These are phyloP conservation scores for Trichoderma lentiforme DNA, from an alignment of 2,329 filamentous ascomycete genomes.

Conservation along the genomic window DNA sequence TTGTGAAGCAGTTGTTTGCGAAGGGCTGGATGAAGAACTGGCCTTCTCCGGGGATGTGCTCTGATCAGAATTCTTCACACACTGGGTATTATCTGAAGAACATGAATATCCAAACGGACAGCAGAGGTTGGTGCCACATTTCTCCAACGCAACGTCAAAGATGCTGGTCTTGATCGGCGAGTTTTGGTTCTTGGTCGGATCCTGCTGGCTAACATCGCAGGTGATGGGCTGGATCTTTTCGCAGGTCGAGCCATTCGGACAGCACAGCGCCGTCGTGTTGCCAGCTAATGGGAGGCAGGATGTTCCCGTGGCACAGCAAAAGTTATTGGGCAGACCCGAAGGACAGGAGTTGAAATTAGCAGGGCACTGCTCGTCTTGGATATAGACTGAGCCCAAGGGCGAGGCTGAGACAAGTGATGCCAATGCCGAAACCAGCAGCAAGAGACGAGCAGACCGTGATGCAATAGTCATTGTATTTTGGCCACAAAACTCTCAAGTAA, in stretches of 20 bases:
- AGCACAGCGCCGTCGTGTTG: constrained; percentile 68
- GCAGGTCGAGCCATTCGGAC: constrained; percentile 58
- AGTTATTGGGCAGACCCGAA: constrained; percentile 55
- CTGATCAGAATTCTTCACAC: constrained; percentile 53
- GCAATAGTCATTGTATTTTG: neutral
- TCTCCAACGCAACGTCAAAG: constrained; percentile 52
- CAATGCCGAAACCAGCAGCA: constrained; percentile 19
- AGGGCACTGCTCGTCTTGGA: constrained; percentile 49
- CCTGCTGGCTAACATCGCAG: constrained; percentile 61
- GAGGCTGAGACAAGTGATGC: constrained; percentile 18
- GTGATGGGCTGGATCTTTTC: constrained; percentile 59
- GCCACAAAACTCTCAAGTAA: neutral
- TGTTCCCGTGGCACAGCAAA: constrained; percentile 59
- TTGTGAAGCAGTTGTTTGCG: constrained; percentile 23
- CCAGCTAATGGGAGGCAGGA: constrained; percentile 60
- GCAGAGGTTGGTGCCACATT: constrained; percentile 57
- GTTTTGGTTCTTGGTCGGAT: constrained; percentile 53
- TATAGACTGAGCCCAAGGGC: constrained; percentile 33
- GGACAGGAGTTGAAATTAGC: constrained; percentile 52
- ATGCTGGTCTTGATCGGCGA: constrained; percentile 65
- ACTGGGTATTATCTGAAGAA: constrained; percentile 43
- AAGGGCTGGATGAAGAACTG: neutral
- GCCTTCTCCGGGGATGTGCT: constrained; percentile 34
- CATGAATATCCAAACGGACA: constrained; percentile 73
- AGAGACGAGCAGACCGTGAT: constrained; percentile 12